phyloP scores from a whole-genome alignment of 345 rosid genomes.

The Carallia pectinifolia region DNA sequence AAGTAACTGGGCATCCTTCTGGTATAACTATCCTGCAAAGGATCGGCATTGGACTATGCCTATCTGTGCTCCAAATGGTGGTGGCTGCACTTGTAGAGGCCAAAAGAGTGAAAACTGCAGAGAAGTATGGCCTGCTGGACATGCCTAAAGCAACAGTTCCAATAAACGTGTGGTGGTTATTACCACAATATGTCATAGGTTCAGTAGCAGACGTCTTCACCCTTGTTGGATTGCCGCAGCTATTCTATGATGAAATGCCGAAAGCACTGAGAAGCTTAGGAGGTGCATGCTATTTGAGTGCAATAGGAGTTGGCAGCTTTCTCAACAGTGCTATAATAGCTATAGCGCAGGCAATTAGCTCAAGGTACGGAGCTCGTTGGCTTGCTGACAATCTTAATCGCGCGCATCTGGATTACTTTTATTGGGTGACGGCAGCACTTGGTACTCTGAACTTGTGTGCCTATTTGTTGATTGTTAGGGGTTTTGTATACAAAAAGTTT shows the following conservation, averaged over 20 bases:
- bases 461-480: slow-evolving; percentile 44
- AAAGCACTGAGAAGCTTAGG: slow-evolving; percentile 75
- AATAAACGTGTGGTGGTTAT: slow-evolving; percentile 73
- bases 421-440: slow-evolving; percentile 63
- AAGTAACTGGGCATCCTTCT: slow-evolving; percentile 56
- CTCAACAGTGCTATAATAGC: slow-evolving; percentile 54
- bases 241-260: slow-evolving; percentile 89
- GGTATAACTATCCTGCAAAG: slow-evolving; percentile 80
- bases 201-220: slow-evolving; percentile 61
- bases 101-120: slow-evolving; percentile 35
- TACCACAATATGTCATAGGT: slow-evolving; percentile 67
- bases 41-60: slow-evolving; percentile 35
- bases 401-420: slow-evolving; percentile 56
- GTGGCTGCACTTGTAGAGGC: too few relatives aligned
- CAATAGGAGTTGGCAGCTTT: slow-evolving; percentile 74
- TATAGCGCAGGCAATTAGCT: slow-evolving; percentile 42
- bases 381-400: slow-evolving; percentile 61
- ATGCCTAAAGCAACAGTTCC: slow-evolving; percentile 55
- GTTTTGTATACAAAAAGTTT: slow-evolving; percentile 64
- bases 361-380: slow-evolving; percentile 40
- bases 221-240: slow-evolving; percentile 73
- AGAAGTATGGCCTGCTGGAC: slow-evolving; percentile 48
- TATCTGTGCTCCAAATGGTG: too few relatives aligned
- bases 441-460: slow-evolving; percentile 57
- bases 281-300: slow-evolving; percentile 61